Conservation (phyloP, 2,329 filamentous ascomycete genomes). For the Pseudogymnoascus sp. region DNA sequence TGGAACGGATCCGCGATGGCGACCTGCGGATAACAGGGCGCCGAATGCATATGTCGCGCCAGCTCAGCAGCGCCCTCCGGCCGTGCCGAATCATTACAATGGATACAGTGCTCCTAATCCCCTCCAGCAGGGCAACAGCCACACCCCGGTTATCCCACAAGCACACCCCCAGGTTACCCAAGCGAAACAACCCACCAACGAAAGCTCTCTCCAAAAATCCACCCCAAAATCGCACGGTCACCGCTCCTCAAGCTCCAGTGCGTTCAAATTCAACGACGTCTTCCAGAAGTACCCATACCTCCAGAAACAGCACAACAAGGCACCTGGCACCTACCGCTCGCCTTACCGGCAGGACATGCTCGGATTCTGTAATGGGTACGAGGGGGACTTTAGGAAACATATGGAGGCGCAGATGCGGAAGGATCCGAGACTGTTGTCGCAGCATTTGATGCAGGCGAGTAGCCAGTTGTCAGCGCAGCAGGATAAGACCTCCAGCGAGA, state of each 20-base stretch:
- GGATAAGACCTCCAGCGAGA: background rate
- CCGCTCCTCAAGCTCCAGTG: background rate
- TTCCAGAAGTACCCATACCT: conserved; percentile 38
- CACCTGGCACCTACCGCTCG: conserved; percentile 47
- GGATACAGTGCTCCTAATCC: background rate
- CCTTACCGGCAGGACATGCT: conserved; percentile 46
- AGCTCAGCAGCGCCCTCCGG: background rate
- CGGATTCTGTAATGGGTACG: conserved; percentile 54
- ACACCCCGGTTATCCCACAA: background rate
- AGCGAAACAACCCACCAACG: background rate
- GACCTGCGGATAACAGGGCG: background rate
- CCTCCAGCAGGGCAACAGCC: background rate
- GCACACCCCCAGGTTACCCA: background rate
- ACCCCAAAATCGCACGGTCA: background rate
- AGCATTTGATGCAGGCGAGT: background rate
- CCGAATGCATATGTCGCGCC: background rate
- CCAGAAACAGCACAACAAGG: conserved; percentile 52
- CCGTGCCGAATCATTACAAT: background rate
- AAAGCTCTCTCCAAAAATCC: background rate
- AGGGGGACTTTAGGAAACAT: conserved; percentile 33
- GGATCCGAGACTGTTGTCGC: background rate
- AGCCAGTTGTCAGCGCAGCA: background rate
- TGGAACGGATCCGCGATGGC: conserved; percentile 26
- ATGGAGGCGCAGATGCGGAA: conserved; percentile 14
- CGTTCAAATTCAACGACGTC: background rate